A percentile compares a stretch with the other conserved stretches of the same genome.
Conservation (phyloP, 768 basidiomycete genomes). For the Mycena galopus region DNA sequence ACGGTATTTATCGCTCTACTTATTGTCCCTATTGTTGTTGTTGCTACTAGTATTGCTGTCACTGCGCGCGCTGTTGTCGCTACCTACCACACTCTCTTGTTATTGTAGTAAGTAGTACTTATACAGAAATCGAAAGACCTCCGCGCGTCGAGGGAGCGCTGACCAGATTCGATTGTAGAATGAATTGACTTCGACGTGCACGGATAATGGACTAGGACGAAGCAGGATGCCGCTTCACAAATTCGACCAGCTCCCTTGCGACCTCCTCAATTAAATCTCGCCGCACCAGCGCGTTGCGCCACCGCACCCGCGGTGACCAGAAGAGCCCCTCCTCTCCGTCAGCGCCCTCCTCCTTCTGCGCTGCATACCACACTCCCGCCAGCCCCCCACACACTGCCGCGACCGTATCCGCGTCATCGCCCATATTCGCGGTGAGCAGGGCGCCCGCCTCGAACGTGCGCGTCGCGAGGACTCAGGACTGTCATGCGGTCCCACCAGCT, state of each 20-base stretch:
- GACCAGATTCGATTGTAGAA: slow-evolving; percentile 21
- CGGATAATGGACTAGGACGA: slow-evolving; percentile 24
- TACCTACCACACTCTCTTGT: neutral
- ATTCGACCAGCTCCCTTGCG: slow-evolving; percentile 49
- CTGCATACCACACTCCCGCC: too few relatives aligned
- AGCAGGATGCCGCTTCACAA: slow-evolving; percentile 32
- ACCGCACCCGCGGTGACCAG: too few relatives aligned
- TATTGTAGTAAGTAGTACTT: slow-evolving; percentile 15
- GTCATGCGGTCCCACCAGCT: too few relatives aligned
- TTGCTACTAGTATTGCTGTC: neutral
- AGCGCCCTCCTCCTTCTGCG: too few relatives aligned
- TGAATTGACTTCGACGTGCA: slow-evolving; percentile 23
- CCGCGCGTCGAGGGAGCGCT: slow-evolving; percentile 17
- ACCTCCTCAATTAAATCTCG: slow-evolving; percentile 53
- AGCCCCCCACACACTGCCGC: too few relatives aligned
- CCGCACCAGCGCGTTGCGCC: slow-evolving; percentile 42
- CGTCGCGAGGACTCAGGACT: slow-evolving; percentile 59
- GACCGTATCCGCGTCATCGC: too few relatives aligned
- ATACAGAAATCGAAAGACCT: slow-evolving; percentile 17
- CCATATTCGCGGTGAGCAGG: too few relatives aligned
- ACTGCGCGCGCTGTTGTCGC: neutral
- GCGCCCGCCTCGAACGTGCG: too few relatives aligned
- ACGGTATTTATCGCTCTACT: neutral
- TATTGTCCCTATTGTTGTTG: neutral
- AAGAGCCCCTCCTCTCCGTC: too few relatives aligned